Base-by-base conservation (phyloP, 108 stramenopile genomes). In the Skeletonema tropicum region DNA sequence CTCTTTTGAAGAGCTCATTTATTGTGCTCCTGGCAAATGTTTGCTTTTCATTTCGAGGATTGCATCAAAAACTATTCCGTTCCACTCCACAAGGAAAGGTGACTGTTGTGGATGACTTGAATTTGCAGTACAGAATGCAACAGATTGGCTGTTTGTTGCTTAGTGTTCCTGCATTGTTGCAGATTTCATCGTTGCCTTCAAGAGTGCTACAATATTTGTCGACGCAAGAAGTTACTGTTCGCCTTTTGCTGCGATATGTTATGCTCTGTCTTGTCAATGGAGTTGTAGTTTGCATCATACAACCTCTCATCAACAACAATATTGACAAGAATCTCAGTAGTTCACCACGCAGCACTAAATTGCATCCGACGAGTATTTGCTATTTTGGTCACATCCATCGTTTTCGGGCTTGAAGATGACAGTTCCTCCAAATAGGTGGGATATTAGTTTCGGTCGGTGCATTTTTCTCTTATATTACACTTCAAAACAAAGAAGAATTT, bases 311-410 rank as follows among this genome's bases (percentile, higher is more conserved):
- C 86, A 29, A 90, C 87, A 1, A 87, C 77, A 42, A 73, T 94
- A 10, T 68, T 94, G 41, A 82, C 90, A n/a, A 46, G 90, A 48
- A 89, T 92, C 36, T 85, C 89, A 1, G 89, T 94, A 6, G 91
- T 94, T 1, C 88, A 90, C 62, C 91, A 94, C 67, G 94, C 94
- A 11, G 91, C 91, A 48, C 73, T 94, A 5, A 94, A 94, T 77
- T 92, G 91, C 73, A 83, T 92, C 14, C 86, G 94, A 39, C 68
- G 91, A 25, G 87, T 94, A 5, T 90, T 94, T 86, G 91, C 94
- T 41, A 87, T 94, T 45, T 66, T 92, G 5, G 76, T 89, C 15
- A 92, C 94, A 13, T 88, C 88, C 36, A 35, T 94, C n/a, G 38
- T 87, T 4, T 94, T 94, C 71, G 74, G 71, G 23, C n/a, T 72